These are phyloP conservation scores for Komagataella mondaviorum DNA, from an alignment of 805 yeast species.

Conservation along the genomic window DNA sequence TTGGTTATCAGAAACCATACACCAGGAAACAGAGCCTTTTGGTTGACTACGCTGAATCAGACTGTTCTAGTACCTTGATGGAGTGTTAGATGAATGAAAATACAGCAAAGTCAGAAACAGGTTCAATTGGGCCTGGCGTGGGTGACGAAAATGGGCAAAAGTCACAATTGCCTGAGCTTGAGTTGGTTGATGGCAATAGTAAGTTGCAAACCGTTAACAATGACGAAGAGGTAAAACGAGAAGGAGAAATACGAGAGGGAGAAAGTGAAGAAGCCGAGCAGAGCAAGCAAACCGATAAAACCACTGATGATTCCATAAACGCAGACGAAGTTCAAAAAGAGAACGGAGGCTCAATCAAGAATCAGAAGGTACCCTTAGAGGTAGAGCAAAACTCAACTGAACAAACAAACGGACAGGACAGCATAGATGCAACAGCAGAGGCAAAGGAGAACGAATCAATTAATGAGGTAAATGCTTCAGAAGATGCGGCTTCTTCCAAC, in stretches of 20 bases:
- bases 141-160: not conserved
- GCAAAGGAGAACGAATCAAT: slow-evolving; percentile 5
- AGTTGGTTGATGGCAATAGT: not conserved
- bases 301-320: not conserved
- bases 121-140: not conserved
- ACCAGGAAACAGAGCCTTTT: not conserved
- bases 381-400: not conserved
- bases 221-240: not conserved
- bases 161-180: not conserved
- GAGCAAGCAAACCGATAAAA: not conserved
- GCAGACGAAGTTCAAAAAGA: not conserved
- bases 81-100: not conserved
- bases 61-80: not conserved
- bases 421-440: slow-evolving; percentile 1
- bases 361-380: not conserved
- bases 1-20: not conserved
- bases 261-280: not conserved
- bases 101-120: not conserved
- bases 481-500: slow-evolving; percentile 20
- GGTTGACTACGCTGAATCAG: not conserved
- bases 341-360: not conserved
- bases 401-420: not conserved
- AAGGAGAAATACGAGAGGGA: not conserved
- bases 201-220: not conserved
- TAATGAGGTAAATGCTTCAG: slow-evolving; percentile 1